Base-by-base conservation (phyloP, 768 basidiomycete genomes). In the Xerocomellus intermedius region DNA sequence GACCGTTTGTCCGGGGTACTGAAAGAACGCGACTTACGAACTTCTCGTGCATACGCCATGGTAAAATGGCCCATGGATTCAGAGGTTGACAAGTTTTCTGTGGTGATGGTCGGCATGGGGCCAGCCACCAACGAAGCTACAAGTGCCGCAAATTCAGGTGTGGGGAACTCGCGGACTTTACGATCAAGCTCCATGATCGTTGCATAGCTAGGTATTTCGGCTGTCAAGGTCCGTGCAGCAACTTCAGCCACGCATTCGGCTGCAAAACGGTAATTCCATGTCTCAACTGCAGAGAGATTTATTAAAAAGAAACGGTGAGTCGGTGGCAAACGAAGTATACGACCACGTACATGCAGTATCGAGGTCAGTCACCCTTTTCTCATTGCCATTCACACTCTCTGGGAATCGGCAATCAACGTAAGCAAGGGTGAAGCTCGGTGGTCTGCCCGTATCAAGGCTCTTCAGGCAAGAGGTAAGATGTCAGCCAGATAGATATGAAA, bases 381-480 rank as follows among this genome's bases (percentile, higher is more conserved):
- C 66, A 14, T 14, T 21, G 2, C 37, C 35, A 24, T 42, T 46
- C n/a, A 42, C 59, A 12, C 9, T 68, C 65, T 32, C 73, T 66
- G 87, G 87, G 59, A 76, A 83, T 42, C 75, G 75, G 64, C 86
- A 89, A 69, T 91, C 88, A 45, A 87, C 75, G 57, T 84, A 89
- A 1, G 81, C 77, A 3, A 83, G 75, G 6, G 80, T 81, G 56
- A 90, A 85, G 2, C 82, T 79, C 0, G 88, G 88, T 0, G 88
- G 88, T 26, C 88, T 79, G 12, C 88, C 88, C 0, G 83, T 86
- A 50, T 81, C 80, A 12, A 91, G 74, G 60, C 85, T 82, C 87
- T 90, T 65, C 2, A 37, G 30, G 32, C 1, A 28, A 54, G 17
- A 37, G 26, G 44, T 2, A 30, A 39, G 22, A 45, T 16, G 30